Evolutionary conservation across 495 filamentous ascomycete species (phyloP).

Genomic region (Cladorrhinum samala): DNA sequence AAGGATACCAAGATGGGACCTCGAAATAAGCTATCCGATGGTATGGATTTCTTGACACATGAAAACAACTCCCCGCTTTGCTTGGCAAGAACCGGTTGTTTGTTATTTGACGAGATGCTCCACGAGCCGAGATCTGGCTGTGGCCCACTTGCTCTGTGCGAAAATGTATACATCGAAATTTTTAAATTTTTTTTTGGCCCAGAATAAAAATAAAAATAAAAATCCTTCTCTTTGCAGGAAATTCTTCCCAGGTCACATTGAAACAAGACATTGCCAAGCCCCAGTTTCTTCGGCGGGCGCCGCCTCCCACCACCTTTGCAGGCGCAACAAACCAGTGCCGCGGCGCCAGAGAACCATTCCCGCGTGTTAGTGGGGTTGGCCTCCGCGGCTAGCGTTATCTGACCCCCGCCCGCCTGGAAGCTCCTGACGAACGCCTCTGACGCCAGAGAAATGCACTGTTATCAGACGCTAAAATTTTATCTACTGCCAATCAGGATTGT

Average conservation of each 20-base stretch:
- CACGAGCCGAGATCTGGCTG: background rate
- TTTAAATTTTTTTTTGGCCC: too few species aligned
- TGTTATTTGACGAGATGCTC: background rate
- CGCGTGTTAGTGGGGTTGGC: background rate
- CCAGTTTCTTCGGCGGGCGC: background rate
- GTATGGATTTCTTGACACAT: background rate
- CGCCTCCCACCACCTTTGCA: background rate
- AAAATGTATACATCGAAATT: too few species aligned
- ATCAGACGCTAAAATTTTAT: slow-evolving; percentile 6
- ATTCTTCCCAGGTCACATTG: background rate
- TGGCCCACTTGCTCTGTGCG: too few species aligned
- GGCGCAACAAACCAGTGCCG: background rate
- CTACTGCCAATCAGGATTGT: background rate
- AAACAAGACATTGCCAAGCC: background rate
- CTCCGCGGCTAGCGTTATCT: slow-evolving; percentile 1
- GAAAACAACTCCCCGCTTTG: background rate
- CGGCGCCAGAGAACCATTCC: background rate
- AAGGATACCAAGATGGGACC: too few species aligned
- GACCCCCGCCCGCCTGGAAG: background rate
- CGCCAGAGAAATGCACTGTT: background rate
- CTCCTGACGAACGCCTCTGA: slow-evolving; percentile 4
- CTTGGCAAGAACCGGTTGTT: background rate
- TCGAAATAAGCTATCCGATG: background rate
- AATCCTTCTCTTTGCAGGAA: background rate
- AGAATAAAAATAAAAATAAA: too few species aligned